A percentile compares a stretch with the other conserved stretches of the same genome.
phyloP scores from a whole-genome alignment of 2,329 filamentous ascomycete species.

The Aspergillus ibericus region DNA sequence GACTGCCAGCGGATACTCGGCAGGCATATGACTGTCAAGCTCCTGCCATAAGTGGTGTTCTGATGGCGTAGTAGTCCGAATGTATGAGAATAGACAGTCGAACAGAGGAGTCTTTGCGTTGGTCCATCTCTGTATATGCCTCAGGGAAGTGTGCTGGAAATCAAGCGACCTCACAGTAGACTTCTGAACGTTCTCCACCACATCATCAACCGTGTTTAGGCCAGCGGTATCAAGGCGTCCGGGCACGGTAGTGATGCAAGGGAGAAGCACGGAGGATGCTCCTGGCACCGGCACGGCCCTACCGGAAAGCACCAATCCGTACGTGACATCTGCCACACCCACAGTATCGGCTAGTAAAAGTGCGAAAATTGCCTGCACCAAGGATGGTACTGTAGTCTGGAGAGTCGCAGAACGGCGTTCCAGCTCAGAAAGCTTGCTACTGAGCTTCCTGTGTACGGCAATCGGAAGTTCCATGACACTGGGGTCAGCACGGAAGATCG shows the following conservation, averaged over 20 bases:
- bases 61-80: slow-evolving; percentile 16
- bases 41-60: slow-evolving; percentile 29
- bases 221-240: slow-evolving; percentile 29
- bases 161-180: slow-evolving; percentile 30
- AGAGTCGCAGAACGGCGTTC: slow-evolving; percentile 28
- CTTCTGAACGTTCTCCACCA: slow-evolving; percentile 25
- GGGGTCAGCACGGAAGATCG: slow-evolving; percentile 14
- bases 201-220: slow-evolving; percentile 23
- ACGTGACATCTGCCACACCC: slow-evolving; percentile 31
- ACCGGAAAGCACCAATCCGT: slow-evolving; percentile 36
- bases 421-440: slow-evolving; percentile 24
- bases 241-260: slow-evolving; percentile 41
- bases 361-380: slow-evolving; percentile 36
- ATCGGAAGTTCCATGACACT: slow-evolving; percentile 12
- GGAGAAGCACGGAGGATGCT: slow-evolving; percentile 33
- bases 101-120: slow-evolving; percentile 34
- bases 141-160: slow-evolving; percentile 37
- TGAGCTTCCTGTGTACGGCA: slow-evolving; percentile 14
- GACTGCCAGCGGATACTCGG: slow-evolving; percentile 38
- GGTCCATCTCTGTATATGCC: slow-evolving; percentile 39
- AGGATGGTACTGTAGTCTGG: slow-evolving; percentile 32
- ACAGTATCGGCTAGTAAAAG: slow-evolving; percentile 34
- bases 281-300: slow-evolving; percentile 32
- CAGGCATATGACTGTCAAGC: slow-evolving; percentile 35
- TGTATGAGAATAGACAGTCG: slow-evolving; percentile 38